Conservation (phyloP, 371 early-diverging fungal species). For the Mortierella sp. region DNA sequence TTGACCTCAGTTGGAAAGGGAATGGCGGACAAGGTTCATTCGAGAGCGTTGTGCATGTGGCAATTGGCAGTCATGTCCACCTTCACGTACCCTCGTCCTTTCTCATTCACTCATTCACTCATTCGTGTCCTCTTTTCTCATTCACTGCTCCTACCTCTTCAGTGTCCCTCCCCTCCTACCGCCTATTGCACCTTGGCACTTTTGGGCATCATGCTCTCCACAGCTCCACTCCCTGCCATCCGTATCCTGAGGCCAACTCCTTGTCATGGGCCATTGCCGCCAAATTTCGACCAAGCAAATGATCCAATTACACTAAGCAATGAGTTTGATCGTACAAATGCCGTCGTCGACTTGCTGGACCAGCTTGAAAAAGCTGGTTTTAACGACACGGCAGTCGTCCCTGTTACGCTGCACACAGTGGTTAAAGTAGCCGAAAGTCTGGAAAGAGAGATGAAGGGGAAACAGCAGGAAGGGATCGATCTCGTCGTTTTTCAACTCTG, state of each 20-base stretch:
- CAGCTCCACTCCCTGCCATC: conserved; percentile 16
- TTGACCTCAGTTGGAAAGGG: no score
- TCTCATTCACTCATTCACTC: no score
- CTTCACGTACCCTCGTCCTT: no score
- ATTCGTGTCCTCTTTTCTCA: no score
- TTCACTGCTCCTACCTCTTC: no score
- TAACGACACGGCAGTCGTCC: conserved; percentile 22
- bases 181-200: background rate
- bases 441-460: conserved; percentile 20
- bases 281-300: background rate
- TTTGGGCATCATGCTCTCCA: background rate
- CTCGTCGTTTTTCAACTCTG: conserved; percentile 45
- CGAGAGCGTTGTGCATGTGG: no score
- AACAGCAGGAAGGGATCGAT: conserved; percentile 6
- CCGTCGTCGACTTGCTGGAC: conserved; percentile 16
- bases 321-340: conserved; percentile 19
- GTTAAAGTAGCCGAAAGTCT: conserved; percentile 20
- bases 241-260: conserved; percentile 33
- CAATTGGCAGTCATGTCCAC: no score
- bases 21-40: no score
- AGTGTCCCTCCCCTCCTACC: no score
- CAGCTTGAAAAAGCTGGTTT: conserved; percentile 28
- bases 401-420: conserved; percentile 19
- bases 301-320: conserved; percentile 37
- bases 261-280: background rate